A percentile compares a stretch with the other conserved stretches of the same genome.
Evolutionary conservation across 768 basidiomycete species (phyloP).

Genomic region (Daedaleopsis nitida): DNA sequence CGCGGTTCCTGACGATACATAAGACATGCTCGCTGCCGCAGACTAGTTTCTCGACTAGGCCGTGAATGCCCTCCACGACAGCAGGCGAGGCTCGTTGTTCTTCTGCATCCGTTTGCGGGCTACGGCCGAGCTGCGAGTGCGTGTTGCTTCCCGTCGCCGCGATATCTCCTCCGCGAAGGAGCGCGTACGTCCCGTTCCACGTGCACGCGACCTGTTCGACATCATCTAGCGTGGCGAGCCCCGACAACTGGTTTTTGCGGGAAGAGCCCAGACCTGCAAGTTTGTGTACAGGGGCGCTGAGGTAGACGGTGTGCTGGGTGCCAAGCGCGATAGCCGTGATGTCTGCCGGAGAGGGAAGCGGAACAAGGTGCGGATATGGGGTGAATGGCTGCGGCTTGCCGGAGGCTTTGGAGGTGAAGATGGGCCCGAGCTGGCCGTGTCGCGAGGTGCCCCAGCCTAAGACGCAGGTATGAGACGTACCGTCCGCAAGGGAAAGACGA

Average conservation of each 20-base stretch:
- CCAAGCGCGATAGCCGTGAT: slow-evolving; percentile 42
- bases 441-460: slow-evolving; percentile 86
- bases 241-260: slow-evolving; percentile 64
- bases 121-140: slow-evolving; percentile 68
- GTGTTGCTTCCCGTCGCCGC: slow-evolving; percentile 55
- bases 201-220: slow-evolving; percentile 55
- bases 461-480: slow-evolving; percentile 29
- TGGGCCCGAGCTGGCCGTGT: slow-evolving; percentile 79
- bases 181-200: slow-evolving; percentile 78
- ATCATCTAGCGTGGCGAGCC: slow-evolving; percentile 29
- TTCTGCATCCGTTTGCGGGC: not conserved
- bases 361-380: slow-evolving; percentile 34
- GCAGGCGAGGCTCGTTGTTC: not conserved
- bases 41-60: slow-evolving; percentile 40
- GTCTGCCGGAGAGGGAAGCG: not conserved
- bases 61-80: not conserved
- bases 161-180: slow-evolving; percentile 33
- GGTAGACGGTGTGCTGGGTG: slow-evolving; percentile 53
- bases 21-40: slow-evolving; percentile 91
- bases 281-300: slow-evolving; percentile 44
- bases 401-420: slow-evolving; percentile 26
- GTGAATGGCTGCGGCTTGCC: slow-evolving; percentile 35
- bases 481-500: slow-evolving; percentile 26
- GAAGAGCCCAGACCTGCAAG: slow-evolving; percentile 67
- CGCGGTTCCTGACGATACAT: slow-evolving; percentile 14